These are phyloP conservation scores for Streptanthus diversifolius DNA, from an alignment of 345 rosid species.

Conservation along the genomic window DNA sequence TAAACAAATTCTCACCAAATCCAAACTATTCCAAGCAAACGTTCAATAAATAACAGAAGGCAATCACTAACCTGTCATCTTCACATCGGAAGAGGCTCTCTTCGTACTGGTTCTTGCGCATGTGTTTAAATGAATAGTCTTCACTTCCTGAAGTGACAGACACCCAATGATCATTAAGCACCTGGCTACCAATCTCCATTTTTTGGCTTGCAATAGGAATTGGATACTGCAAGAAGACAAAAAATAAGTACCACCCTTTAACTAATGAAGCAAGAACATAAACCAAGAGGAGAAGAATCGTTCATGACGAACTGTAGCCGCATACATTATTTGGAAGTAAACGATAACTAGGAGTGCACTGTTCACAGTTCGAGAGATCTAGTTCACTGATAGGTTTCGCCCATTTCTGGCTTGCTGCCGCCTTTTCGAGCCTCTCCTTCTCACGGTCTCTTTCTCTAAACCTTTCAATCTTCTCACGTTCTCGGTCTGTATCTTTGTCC, in stretches of 20 bases:
- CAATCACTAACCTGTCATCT: constrained; percentile 79
- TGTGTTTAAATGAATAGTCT: constrained; percentile 98
- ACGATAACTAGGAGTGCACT: constrained; percentile 97
- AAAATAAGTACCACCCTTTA: not conserved
- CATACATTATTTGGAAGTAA: constrained; percentile 87
- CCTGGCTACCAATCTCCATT: constrained; percentile 74
- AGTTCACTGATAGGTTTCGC: constrained; percentile 91
- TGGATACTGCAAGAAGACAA: constrained; percentile 62
- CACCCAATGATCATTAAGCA: constrained; percentile 95
- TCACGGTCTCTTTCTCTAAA: constrained; percentile 72
- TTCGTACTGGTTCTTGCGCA: constrained; percentile 98
- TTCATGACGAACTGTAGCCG: constrained; percentile 1
- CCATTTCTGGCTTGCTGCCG: constrained; percentile 71
- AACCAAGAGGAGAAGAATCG: not conserved
- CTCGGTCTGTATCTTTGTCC: constrained; percentile 70
- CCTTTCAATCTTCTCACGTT: constrained; percentile 54
- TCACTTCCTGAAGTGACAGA: constrained; percentile 99
- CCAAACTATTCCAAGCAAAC: not conserved
- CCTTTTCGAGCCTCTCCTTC: constrained; percentile 75
- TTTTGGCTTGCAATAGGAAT: constrained; percentile 80
- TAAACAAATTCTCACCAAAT: constrained; percentile 13
- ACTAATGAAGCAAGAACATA: constrained; percentile 16
- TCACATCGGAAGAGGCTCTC: constrained; percentile 94
- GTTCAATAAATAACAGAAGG: not conserved
- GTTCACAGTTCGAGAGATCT: constrained; percentile 91